phyloP scores from a whole-genome alignment of 371 early-diverging fungal species.

The Mucor mucedo region DNA sequence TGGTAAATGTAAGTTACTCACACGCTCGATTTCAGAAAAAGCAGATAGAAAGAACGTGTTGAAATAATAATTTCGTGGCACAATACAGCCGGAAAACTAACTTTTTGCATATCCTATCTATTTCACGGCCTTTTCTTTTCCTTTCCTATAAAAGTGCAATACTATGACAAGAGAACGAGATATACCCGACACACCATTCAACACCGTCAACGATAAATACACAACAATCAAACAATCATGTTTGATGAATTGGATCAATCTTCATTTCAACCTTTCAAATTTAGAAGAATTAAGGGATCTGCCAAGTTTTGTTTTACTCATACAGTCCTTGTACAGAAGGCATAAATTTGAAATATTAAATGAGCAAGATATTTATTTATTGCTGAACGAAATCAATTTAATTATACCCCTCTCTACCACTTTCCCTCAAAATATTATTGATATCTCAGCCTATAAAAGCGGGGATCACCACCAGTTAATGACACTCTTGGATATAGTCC shows the following conservation, averaged over 20 bases:
- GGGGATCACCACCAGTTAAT: constrained; percentile 32
- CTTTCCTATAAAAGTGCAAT: background rate
- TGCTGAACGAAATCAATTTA: constrained; percentile 4
- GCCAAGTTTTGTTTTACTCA: constrained; percentile 8
- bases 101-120: constrained; percentile 1
- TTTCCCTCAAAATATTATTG: constrained; percentile 3
- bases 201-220: background rate
- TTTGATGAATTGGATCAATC: constrained; percentile 21
- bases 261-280: constrained; percentile 1
- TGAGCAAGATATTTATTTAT: constrained; percentile 1
- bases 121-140: constrained; percentile 1
- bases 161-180: constrained; percentile 6
- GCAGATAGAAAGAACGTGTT: constrained; percentile 8
- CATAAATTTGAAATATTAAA: background rate
- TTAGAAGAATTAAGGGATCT: constrained; percentile 12
- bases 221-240: constrained; percentile 1
- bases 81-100: background rate
- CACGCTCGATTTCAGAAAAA: constrained; percentile 2
- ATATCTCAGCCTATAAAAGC: constrained; percentile 10
- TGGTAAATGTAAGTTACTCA: background rate
- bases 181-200: background rate
- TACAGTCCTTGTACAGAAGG: constrained; percentile 10
- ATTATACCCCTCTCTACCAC: constrained; percentile 1
- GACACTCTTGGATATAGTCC: constrained; percentile 34
- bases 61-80: constrained; percentile 1